Conservation (phyloP, 2,329 filamentous ascomycete species). For the Macrophomina phaseolina region DNA sequence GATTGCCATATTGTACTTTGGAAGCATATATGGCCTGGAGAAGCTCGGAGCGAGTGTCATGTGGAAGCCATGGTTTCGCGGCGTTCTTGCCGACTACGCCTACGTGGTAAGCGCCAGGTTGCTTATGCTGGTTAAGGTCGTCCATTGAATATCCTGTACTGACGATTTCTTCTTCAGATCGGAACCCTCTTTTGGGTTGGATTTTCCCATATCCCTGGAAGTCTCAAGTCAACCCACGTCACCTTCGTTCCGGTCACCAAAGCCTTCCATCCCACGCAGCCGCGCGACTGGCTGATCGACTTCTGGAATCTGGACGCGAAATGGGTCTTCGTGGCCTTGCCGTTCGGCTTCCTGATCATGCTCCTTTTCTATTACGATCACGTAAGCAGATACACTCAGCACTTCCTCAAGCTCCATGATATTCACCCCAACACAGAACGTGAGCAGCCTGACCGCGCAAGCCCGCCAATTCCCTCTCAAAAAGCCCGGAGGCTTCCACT, state of each 20-base stretch:
- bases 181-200: conserved; percentile 62
- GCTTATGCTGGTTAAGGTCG: no score
- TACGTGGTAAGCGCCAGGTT: conserved; percentile 48
- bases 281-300: conserved; percentile 56
- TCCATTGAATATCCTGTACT: not conserved
- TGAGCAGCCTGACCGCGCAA: conserved; percentile 51
- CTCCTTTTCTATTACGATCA: conserved; percentile 64
- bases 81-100: conserved; percentile 59
- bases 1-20: conserved; percentile 60
- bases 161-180: conserved; percentile 38
- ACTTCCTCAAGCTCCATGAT: not conserved
- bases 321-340: conserved; percentile 60
- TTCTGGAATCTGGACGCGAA: conserved; percentile 60
- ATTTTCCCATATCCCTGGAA: conserved; percentile 59
- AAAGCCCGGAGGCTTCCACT: conserved; percentile 63
- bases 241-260: conserved; percentile 50
- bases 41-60: conserved; percentile 54
- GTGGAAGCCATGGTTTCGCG: conserved; percentile 52
- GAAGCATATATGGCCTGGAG: conserved; percentile 57
- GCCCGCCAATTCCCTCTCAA: conserved; percentile 59
- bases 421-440: conserved; percentile 42
- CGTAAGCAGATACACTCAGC: conserved; percentile 35
- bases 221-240: conserved; percentile 49
- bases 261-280: conserved; percentile 56
- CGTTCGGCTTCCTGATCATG: conserved; percentile 60